Conservation (phyloP, 805 yeast genomes). For the Yamadazyma sp. region DNA sequence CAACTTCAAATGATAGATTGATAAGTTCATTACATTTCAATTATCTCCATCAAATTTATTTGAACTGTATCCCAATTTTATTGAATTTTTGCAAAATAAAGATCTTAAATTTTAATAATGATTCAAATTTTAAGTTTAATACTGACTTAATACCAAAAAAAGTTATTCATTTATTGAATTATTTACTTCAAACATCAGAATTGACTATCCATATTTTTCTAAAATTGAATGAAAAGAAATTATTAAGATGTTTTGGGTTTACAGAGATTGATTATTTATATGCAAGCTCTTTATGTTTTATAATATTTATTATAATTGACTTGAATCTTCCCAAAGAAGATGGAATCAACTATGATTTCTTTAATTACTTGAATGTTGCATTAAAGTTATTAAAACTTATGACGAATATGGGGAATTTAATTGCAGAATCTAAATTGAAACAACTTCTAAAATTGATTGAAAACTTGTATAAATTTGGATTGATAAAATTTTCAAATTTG, state of each 20-base stretch:
- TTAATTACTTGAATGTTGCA: conserved; percentile 16
- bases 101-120: conserved; percentile 11
- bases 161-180: conserved; percentile 16
- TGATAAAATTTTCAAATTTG: background rate
- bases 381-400: conserved; percentile 19
- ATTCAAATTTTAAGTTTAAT: conserved; percentile 1
- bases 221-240: conserved; percentile 16
- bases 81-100: conserved; percentile 19
- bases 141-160: conserved; percentile 16
- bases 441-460: conserved; percentile 6
- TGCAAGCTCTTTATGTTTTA: conserved; percentile 18
- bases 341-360: conserved; percentile 11
- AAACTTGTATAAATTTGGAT: background rate
- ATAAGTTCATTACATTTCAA: conserved; percentile 26
- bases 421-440: conserved; percentile 15
- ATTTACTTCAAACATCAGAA: conserved; percentile 19
- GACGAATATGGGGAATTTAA: conserved; percentile 18
- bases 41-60: conserved; percentile 25
- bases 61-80: conserved; percentile 24
- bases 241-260: conserved; percentile 23
- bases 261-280: conserved; percentile 26
- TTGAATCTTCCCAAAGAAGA: conserved; percentile 5
- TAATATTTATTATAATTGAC: conserved; percentile 19
- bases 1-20: conserved; percentile 14
- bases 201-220: conserved; percentile 23